phyloP scores from a whole-genome alignment of 306 rosid species.

The Calophaca sinica region DNA sequence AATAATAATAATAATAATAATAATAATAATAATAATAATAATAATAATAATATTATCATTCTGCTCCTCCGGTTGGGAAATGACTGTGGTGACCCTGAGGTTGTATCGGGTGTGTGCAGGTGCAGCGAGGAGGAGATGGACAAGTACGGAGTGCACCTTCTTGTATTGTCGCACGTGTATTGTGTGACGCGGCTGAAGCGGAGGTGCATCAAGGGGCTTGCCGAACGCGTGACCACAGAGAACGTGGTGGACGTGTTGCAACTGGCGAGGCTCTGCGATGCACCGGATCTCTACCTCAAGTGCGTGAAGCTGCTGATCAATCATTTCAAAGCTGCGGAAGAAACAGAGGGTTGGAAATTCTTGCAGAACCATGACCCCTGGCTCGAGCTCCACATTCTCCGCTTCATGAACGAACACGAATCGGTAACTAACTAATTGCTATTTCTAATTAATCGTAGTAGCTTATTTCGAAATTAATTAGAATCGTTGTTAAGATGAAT shows the following conservation, averaged over 20 bases:
- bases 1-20: too few species aligned
- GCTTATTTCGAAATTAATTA: too few species aligned
- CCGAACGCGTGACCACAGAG: slow-evolving; percentile 57
- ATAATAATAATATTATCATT: not conserved
- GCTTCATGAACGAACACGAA: slow-evolving; percentile 66
- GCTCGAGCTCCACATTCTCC: slow-evolving; percentile 69
- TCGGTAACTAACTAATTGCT: not conserved
- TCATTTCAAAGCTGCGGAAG: slow-evolving; percentile 60
- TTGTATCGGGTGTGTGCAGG: slow-evolving; percentile 51
- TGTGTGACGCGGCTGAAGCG: slow-evolving; percentile 65
- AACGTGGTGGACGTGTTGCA: slow-evolving; percentile 86
- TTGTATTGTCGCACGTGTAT: slow-evolving; percentile 81
- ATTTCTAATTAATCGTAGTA: not conserved
- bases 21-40: too few species aligned
- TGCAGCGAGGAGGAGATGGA: slow-evolving; percentile 66
- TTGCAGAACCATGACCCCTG: slow-evolving; percentile 70
- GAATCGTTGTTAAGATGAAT: not conserved
- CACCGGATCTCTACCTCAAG: slow-evolving; percentile 81
- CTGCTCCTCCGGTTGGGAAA: not conserved
- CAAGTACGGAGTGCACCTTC: slow-evolving; percentile 74
- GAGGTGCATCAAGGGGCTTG: slow-evolving; percentile 59
- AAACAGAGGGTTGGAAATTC: slow-evolving; percentile 87
- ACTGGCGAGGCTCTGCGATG: slow-evolving; percentile 79
- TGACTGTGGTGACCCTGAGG: slow-evolving; percentile 38
- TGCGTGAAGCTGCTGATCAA: slow-evolving; percentile 58